Evolutionary conservation across 2,329 filamentous ascomycete species (phyloP), one percentile per base, ranked within the genome.

Genomic region (Exutisphaerella laricina): DNA sequence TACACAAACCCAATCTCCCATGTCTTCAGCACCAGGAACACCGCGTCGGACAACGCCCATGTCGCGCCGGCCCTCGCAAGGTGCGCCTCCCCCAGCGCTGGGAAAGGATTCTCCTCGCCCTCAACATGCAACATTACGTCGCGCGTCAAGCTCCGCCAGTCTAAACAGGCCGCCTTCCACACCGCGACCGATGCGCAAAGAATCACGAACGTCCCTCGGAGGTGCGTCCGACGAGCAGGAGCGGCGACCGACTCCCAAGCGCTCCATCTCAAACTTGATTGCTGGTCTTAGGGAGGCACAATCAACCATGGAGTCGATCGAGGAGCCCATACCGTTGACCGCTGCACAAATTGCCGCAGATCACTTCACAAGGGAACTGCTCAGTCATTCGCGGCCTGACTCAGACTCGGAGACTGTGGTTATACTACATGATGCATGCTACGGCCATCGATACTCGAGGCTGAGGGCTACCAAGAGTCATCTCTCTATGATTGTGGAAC

Each of bases 351-450:
- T 63, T 14, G 60, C 60, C 5, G 45, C 45, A 12, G 73, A 78
- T 6, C 79, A 84, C 62, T 85, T 94, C 59, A 70, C 72, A 48
- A 77, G 74, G 48, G 87, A 94, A 61, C 65, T 94, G 22, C 71
- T 77, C 12, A 65, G 73, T 5, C 82, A 87, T 56, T 75, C 82
- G 44, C 67, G 69, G 22, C 59, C 53, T 4, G 63, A 60, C 2
- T 55, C 57, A 8, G 51, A 60, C 5, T 63, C 74, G 3, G 71
- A 88, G 47, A 88, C 88, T 0, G 68, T 94, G 4, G 88, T 97
- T 34, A 76, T 98, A 21, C 70, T 98, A 2, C 88, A 97, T 58
- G 92, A 98, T 68, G 82, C 85, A 40, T 95, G 90, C 66, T 98
- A 97, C 62, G 89, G 90, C 17, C 92, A 98, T 67, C 82, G 88